A percentile compares a stretch with the other conserved stretches of the same genome.
Evolutionary conservation across 345 rosid genomes (phyloP).

Genomic region (Eucalyptus erythrocorys): DNA sequence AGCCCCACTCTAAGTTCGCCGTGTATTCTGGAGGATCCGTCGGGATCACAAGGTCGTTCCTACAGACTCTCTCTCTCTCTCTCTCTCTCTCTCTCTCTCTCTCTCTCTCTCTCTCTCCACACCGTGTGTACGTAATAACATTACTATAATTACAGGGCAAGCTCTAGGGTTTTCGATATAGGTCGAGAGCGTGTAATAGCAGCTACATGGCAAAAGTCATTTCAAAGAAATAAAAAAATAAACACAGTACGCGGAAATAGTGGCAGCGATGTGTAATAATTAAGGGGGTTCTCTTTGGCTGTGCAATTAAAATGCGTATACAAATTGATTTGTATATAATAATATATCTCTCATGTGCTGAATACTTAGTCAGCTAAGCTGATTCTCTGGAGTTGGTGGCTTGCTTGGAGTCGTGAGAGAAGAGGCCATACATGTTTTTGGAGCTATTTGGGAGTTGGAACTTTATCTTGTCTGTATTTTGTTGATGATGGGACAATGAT

Average conservation of each 20-base stretch:
- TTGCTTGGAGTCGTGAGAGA: not conserved
- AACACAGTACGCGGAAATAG: not conserved
- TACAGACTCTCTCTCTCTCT: not conserved
- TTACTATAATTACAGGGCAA: not conserved
- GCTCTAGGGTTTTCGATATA: not conserved
- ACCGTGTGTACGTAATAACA: not conserved
- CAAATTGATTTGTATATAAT: not conserved
- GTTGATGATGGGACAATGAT: not conserved
- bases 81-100: not conserved
- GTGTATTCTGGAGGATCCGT: constrained; percentile 32
- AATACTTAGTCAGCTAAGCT: not conserved
- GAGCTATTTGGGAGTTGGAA: not conserved
- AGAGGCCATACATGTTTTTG: not conserved
- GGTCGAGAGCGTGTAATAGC: not conserved
- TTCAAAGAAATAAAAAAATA: not conserved
- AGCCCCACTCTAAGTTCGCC: constrained; percentile 16
- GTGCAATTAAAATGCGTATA: not conserved
- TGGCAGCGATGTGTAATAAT: not conserved
- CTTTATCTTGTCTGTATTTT: not conserved
- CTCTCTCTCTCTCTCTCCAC: not conserved
- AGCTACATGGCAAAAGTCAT: not conserved
- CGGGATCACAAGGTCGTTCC: constrained; percentile 7
- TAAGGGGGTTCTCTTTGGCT: not conserved
- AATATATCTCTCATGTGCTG: not conserved
- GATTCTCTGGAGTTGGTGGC: not conserved